Evolutionary conservation across 1,284 basidiomycete species (phyloP).

Genomic region (Marasmius fiardii): DNA sequence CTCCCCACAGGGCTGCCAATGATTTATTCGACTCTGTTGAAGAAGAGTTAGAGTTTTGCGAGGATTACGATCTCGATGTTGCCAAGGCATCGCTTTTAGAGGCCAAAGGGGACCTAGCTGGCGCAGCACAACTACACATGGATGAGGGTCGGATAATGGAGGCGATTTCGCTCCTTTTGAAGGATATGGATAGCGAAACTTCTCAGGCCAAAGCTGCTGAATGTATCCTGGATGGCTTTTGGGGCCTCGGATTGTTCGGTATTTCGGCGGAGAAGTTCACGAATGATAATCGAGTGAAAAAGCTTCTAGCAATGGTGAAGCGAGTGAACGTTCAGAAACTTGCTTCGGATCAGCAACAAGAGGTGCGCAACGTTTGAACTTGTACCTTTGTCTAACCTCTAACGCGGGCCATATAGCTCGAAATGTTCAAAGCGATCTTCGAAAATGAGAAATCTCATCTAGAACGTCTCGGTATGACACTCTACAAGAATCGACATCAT

Average conservation of each 20-base stretch:
- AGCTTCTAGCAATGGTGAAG: slow-evolving; percentile 24
- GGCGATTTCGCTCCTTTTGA: slow-evolving; percentile 46
- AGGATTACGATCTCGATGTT: slow-evolving; percentile 51
- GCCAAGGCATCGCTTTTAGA: slow-evolving; percentile 49
- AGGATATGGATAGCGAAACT: slow-evolving; percentile 23
- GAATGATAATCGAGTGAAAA: slow-evolving; percentile 8
- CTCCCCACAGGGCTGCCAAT: slow-evolving; percentile 36
- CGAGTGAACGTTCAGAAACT: slow-evolving; percentile 12
- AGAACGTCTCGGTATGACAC: slow-evolving; percentile 22
- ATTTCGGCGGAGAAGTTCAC: slow-evolving; percentile 7
- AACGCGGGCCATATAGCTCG: slow-evolving; percentile 16
- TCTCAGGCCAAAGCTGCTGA: slow-evolving; percentile 29
- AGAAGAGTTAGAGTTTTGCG: slow-evolving; percentile 55
- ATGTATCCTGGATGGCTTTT: slow-evolving; percentile 26
- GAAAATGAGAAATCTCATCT: slow-evolving; percentile 23
- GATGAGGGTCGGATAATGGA: slow-evolving; percentile 45
- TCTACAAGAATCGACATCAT: slow-evolving; percentile 23
- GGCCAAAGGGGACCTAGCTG: slow-evolving; percentile 35
- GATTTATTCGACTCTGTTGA: slow-evolving; percentile 49
- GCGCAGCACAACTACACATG: slow-evolving; percentile 57
- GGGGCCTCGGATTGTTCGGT: slow-evolving; percentile 30
- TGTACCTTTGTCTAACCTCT: background rate
- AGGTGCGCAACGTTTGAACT: slow-evolving; percentile 24
- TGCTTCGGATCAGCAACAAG: slow-evolving; percentile 17
- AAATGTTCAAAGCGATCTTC: slow-evolving; percentile 42